Conservation (phyloP, 2,329 filamentous ascomycete genomes). For the Neofusicoccum kwambonambiense region DNA sequence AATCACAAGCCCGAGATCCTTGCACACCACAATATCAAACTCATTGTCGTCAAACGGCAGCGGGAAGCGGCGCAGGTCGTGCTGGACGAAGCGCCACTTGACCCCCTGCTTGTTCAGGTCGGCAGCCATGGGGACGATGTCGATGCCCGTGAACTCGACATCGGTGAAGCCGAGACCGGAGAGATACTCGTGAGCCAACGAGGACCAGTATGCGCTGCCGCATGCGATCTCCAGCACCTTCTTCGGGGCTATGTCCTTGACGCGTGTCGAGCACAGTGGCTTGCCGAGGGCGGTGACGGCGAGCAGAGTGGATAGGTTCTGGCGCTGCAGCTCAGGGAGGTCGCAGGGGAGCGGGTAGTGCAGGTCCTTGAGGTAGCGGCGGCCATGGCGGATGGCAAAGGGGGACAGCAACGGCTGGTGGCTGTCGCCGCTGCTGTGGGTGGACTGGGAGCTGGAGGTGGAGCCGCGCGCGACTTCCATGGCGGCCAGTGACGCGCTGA, state of each 20-base stretch:
- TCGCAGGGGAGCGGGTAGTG: constrained; percentile 88
- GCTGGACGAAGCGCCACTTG: constrained; percentile 85
- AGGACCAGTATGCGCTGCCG: constrained; percentile 85
- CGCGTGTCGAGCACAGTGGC: constrained; percentile 70
- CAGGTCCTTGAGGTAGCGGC: constrained; percentile 78
- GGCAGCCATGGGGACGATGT: constrained; percentile 71
- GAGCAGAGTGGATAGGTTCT: constrained; percentile 79
- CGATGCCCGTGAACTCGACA: constrained; percentile 78
- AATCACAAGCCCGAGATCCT: constrained; percentile 74
- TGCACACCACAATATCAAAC: constrained; percentile 86
- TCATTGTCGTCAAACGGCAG: constrained; percentile 76
- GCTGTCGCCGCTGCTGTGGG: constrained; percentile 30
- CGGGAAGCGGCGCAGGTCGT: constrained; percentile 73
- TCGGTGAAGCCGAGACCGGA: constrained; percentile 64
- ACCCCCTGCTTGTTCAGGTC: constrained; percentile 69
- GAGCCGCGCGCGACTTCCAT: constrained; percentile 40
- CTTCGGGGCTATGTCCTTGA: constrained; percentile 66
- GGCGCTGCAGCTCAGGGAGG: constrained; percentile 80
- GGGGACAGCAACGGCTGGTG: constrained; percentile 43
- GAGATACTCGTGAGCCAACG: constrained; percentile 81
- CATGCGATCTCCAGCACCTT: constrained; percentile 85
- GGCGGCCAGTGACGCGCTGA: constrained; percentile 22
- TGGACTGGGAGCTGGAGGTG: constrained; percentile 38
- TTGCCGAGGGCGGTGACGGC: constrained; percentile 78
- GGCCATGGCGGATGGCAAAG: constrained; percentile 72